Conservation (phyloP, 371 early-diverging fungal genomes). For the Neoconidiobolus thromboides region DNA sequence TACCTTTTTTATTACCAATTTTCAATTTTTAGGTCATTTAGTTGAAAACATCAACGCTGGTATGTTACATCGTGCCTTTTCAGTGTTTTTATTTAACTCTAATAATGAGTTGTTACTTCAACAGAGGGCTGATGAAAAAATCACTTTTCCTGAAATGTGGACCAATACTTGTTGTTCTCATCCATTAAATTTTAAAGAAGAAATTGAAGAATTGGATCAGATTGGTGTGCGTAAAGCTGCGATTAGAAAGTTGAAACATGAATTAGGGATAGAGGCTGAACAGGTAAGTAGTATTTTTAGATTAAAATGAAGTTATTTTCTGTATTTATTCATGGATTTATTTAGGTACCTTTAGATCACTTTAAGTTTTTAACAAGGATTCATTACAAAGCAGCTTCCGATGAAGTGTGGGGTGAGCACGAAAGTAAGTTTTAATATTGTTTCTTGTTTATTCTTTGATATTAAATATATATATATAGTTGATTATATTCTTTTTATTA, state of each 20-base stretch:
- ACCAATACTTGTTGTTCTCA: constrained; percentile 98
- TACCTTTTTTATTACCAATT: no score
- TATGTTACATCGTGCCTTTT: constrained; percentile 89
- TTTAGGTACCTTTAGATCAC: constrained; percentile 45
- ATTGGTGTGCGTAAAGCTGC: constrained; percentile 59
- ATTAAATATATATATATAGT: constrained; percentile 19
- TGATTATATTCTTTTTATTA: constrained; percentile 74
- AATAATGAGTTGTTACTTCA: constrained; percentile 73
- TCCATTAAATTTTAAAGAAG: constrained; percentile 64
- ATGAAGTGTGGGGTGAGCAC: constrained; percentile 95
- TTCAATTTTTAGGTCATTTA: constrained; percentile 47
- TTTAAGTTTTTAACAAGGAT: constrained; percentile 81
- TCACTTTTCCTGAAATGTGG: constrained; percentile 90
- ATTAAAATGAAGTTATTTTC: no score
- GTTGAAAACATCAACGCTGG: constrained; percentile 76
- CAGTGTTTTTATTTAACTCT: constrained; percentile 76
- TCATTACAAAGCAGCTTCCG: constrained; percentile 83
- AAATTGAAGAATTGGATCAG: constrained; percentile 62
- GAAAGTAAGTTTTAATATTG: constrained; percentile 38
- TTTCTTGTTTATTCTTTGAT: neutral
- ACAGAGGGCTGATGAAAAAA: constrained; percentile 86
- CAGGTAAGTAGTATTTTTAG: constrained; percentile 12
- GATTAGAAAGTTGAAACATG: constrained; percentile 85
- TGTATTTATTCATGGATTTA: neutral
- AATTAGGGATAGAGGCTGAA: constrained; percentile 71